Evolutionary conservation across 192 early-diverging fungal species (phyloP), one percentile per base, ranked within the genome.

Genomic region (Entophlyctis luteolus): DNA sequence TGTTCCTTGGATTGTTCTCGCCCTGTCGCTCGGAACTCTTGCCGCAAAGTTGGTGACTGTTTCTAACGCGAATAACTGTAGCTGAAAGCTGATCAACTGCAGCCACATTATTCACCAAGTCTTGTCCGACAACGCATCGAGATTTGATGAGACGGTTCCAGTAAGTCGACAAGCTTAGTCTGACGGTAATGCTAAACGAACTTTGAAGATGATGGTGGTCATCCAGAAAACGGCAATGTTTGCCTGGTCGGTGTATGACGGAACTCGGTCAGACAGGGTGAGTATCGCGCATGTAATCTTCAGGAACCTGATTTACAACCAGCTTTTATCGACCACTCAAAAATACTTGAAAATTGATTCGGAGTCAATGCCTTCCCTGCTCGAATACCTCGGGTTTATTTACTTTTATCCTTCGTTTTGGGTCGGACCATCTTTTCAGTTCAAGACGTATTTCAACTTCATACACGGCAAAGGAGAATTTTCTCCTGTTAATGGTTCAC

Each of bases 311-410:
- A n/a, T n/a, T n/a, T n/a, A n/a, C n/a, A n/a, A n/a, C n/a, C n/a
- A n/a, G n/a, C 42, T 14, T 14, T 45, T 45, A 10, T n/a, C n/a
- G n/a, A n/a, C n/a, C n/a, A n/a, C n/a, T n/a, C 67, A 68, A 56
- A 36, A 59, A 37, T 31, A 27, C 12, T 46, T 58, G 14, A 48
- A 52, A 22, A 50, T 59, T 28, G 22, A 12, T 3, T 20, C 4
- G 12, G 32, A 66, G 4, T 49, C n/a, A 6, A 5, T 71, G n/a
- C 69, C 69, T 12, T 29, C 48, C 36, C 48, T 71, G 20, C 46
- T 62, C 35, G 59, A 71, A 39, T 71, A 71, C 35, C 50, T 71
- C n/a, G 69, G 69, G 32, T 71, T 59, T 31, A 65, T 71, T 4
- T 71, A 63, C 59, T 71, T 71, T 53, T 71, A 54, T 33, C 69